Conservation (phyloP, 2,329 filamentous ascomycete genomes). For the Gyromitra esculenta region DNA sequence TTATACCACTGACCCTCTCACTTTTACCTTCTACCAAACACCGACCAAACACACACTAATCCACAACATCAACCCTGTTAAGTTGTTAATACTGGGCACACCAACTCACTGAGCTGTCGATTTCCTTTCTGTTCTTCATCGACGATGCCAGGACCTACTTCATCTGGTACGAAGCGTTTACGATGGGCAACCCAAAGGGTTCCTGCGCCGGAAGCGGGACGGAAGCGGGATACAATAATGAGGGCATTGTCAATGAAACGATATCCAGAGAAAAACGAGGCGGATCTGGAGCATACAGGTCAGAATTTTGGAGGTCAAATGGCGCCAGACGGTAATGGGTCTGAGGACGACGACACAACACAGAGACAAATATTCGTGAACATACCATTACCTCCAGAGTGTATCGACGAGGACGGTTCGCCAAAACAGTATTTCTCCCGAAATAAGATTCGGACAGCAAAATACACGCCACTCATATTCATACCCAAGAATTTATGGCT, state of each 20-base stretch:
- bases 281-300: slow-evolving; percentile 62
- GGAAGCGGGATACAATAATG: slow-evolving; percentile 86
- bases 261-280: slow-evolving; percentile 75
- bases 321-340: slow-evolving; percentile 59
- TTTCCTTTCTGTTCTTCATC: slow-evolving; percentile 48
- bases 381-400: slow-evolving; percentile 76
- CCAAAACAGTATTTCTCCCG: slow-evolving; percentile 76
- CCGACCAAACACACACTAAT: slow-evolving; percentile 9
- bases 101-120: slow-evolving; percentile 33
- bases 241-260: slow-evolving; percentile 73
- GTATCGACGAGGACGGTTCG: slow-evolving; percentile 82
- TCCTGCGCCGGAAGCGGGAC: slow-evolving; percentile 75
- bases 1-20: slow-evolving; percentile 24
- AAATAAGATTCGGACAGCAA: slow-evolving; percentile 98
- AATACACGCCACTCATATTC: slow-evolving; percentile 95
- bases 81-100: slow-evolving; percentile 46
- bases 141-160: slow-evolving; percentile 48
- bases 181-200: slow-evolving; percentile 96
- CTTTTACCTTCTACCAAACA: slow-evolving; percentile 14
- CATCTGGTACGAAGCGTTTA: slow-evolving; percentile 66
- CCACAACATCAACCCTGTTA: slow-evolving; percentile 20
- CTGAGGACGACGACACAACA: slow-evolving; percentile 53
- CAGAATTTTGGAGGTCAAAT: slow-evolving; percentile 61
- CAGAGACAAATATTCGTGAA: slow-evolving; percentile 82
- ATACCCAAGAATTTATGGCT: slow-evolving; percentile 96